phyloP scores from a whole-genome alignment of 1,139 yeast species.

The Pneumocystis oryctolagi region DNA sequence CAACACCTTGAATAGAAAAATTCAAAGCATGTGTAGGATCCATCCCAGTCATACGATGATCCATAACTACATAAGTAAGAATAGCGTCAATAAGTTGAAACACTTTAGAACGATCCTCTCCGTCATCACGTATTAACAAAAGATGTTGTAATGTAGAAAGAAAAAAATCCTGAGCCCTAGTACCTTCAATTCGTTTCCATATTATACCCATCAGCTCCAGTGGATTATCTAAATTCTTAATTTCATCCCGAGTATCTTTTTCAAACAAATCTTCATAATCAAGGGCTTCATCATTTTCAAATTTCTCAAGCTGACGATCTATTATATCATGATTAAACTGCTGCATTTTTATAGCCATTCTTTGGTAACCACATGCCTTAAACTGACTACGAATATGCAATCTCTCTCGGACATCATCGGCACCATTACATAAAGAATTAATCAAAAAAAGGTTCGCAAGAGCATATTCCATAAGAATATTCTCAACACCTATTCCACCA shows the following conservation, averaged over 20 bases:
- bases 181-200: constrained; percentile 56
- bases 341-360: constrained; percentile 47
- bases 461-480: constrained; percentile 64
- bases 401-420: constrained; percentile 50
- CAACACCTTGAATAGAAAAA: constrained; percentile 56
- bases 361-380: constrained; percentile 57
- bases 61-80: constrained; percentile 62
- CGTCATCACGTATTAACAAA: constrained; percentile 35
- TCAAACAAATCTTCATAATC: constrained; percentile 56
- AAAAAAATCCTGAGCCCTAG: constrained; percentile 54
- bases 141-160: constrained; percentile 73
- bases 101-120: constrained; percentile 56
- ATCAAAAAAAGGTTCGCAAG: constrained; percentile 63
- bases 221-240: constrained; percentile 40
- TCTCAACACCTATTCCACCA: constrained; percentile 49
- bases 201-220: constrained; percentile 51
- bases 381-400: constrained; percentile 65
- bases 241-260: constrained; percentile 24
- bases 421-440: constrained; percentile 54
- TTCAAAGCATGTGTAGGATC: constrained; percentile 1
- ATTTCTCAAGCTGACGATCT: constrained; percentile 50
- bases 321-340: constrained; percentile 49
- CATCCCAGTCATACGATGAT: constrained; percentile 13
- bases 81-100: constrained; percentile 70
- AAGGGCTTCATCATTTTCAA: constrained; percentile 48